A percentile compares a stretch with the other conserved stretches of the same genome.
Conservation (phyloP, 139 green algal genomes). For the Microglena sp. region DNA sequence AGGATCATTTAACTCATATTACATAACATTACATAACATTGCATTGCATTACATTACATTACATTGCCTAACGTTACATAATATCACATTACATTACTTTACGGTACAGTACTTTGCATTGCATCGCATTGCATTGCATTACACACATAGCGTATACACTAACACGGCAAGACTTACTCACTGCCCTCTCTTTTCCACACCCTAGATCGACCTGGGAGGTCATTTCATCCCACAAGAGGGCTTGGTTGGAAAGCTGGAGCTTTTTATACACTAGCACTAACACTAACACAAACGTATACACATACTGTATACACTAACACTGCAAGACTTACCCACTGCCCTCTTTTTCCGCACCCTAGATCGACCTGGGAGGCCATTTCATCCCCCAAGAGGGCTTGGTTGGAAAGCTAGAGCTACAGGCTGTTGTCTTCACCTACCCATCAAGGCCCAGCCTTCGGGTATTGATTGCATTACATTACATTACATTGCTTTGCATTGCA, state of each 20-base stretch:
- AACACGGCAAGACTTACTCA: constrained; percentile 27
- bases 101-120: neutral
- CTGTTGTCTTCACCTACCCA: constrained; percentile 79
- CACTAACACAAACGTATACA: neutral
- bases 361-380: neutral
- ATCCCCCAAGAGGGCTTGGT: constrained; percentile 7
- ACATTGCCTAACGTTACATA: neutral
- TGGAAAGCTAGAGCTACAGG: constrained; percentile 50
- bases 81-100: neutral
- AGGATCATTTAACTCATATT: neutral
- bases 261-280: constrained; percentile 16
- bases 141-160: neutral
- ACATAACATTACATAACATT: neutral
- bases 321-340: constrained; percentile 31
- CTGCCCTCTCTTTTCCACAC: constrained; percentile 12
- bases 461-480: neutral
- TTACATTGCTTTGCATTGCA: neutral
- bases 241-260: constrained; percentile 42
- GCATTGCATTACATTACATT: neutral
- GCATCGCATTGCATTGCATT: neutral
- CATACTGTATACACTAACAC: neutral
- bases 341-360: constrained; percentile 1
- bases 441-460: constrained; percentile 26
- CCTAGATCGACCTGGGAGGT: too few relatives aligned
- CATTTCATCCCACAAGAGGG: neutral